phyloP scores from a whole-genome alignment of 108 stramenopile species.

The Skeletonema marinoi region DNA sequence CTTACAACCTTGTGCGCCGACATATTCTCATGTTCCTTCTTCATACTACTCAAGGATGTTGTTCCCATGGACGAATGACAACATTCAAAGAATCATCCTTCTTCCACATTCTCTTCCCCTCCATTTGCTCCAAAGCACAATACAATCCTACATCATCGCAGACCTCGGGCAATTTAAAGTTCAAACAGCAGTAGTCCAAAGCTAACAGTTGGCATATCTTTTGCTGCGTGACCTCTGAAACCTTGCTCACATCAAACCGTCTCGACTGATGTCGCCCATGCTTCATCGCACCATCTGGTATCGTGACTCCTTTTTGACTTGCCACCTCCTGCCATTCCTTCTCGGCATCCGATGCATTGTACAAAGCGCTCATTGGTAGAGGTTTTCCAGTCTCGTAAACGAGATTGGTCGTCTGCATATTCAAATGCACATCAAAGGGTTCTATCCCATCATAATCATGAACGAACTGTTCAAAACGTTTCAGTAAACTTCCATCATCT shows the following conservation, averaged over 20 bases:
- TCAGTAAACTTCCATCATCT: constrained; percentile 32
- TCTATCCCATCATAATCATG: constrained; percentile 41
- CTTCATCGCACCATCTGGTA: constrained; percentile 23
- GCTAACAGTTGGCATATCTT: constrained; percentile 37
- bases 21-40: too few relatives aligned
- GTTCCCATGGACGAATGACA: too few relatives aligned
- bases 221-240: constrained; percentile 35
- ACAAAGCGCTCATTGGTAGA: constrained; percentile 30
- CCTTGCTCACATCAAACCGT: constrained; percentile 34
- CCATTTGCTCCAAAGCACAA: constrained; percentile 29
- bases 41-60: too few relatives aligned
- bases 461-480: constrained; percentile 41
- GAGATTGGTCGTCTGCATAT: constrained; percentile 34
- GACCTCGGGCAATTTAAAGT: constrained; percentile 35
- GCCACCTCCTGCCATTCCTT: constrained; percentile 38
- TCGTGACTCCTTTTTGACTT: constrained; percentile 19
- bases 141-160: constrained; percentile 24
- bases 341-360: constrained; percentile 43
- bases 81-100: not conserved
- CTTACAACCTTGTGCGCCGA: too few relatives aligned
- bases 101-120: not conserved
- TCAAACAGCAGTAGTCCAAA: constrained; percentile 51
- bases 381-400: constrained; percentile 29
- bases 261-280: constrained; percentile 32
- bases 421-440: constrained; percentile 48